Conservation (phyloP, 495 filamentous ascomycete species). For the Hypoxylon fragiforme region DNA sequence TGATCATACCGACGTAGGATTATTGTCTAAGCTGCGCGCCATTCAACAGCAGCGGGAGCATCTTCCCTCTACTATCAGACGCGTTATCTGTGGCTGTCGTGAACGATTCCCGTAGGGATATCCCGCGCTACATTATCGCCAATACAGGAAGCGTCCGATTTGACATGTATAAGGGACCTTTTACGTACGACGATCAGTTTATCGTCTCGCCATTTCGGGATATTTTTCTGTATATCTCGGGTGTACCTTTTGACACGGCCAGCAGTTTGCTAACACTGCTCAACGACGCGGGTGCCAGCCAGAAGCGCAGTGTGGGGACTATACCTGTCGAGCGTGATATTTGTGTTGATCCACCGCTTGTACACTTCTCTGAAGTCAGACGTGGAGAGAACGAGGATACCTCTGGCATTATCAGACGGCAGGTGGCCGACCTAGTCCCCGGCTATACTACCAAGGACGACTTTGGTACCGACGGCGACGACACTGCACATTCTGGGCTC, state of each 20-base stretch:
- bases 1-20: conserved; percentile 32
- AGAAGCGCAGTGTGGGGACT: conserved; percentile 44
- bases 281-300: conserved; percentile 44
- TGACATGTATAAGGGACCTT: conserved; percentile 80
- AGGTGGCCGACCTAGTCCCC: conserved; percentile 50
- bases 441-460: conserved; percentile 82
- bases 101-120: conserved; percentile 49
- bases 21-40: conserved; percentile 69
- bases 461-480: conserved; percentile 72
- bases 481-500: conserved; percentile 70
- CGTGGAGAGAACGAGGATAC: conserved; percentile 12
- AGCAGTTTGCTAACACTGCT: conserved; percentile 54
- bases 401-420: conserved; percentile 45
- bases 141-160: conserved; percentile 84
- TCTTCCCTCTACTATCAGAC: conserved; percentile 70
- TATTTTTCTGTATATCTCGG: conserved; percentile 66
- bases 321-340: conserved; percentile 44
- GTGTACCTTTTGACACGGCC: conserved; percentile 68
- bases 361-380: conserved; percentile 15
- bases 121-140: conserved; percentile 64
- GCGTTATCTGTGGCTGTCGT: conserved; percentile 59
- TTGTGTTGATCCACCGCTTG: conserved; percentile 45
- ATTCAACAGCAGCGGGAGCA: conserved; percentile 61
- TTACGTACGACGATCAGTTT: conserved; percentile 77
- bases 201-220: conserved; percentile 79